A percentile compares a stretch with the other conserved stretches of the same genome.
Conservation (phyloP, 805 yeast species). For the Zygotorulaspora florentina region DNA sequence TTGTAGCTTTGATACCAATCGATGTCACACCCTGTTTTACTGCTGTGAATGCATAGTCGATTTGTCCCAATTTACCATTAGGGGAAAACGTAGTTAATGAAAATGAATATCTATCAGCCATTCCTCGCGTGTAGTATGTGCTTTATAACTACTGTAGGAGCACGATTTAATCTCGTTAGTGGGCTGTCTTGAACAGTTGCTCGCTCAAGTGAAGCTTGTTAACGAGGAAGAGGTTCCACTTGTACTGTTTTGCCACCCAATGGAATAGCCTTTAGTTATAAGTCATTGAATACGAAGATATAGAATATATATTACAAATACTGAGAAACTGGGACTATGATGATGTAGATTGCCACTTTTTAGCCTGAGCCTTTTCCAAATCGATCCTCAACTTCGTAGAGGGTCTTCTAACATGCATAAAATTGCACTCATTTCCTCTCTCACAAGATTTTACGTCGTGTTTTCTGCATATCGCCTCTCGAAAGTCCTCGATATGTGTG, state of each 20-base stretch:
- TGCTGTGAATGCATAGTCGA: constrained; percentile 95
- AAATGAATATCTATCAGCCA: constrained; percentile 98
- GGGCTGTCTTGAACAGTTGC: too few species aligned
- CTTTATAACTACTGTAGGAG: too few species aligned
- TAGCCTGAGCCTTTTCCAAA: constrained; percentile 42
- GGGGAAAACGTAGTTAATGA: constrained; percentile 98
- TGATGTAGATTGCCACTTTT: constrained; percentile 12
- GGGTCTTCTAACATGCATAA: constrained; percentile 72
- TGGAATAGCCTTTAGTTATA: too few species aligned
- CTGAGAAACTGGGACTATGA: too few species aligned
- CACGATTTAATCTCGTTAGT: too few species aligned
- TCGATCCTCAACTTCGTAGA: constrained; percentile 39
- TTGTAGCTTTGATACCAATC: constrained; percentile 88
- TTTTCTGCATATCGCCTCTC: constrained; percentile 72
- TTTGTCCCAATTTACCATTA: constrained; percentile 96
- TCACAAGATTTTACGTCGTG: constrained; percentile 60
- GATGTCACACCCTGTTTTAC: constrained; percentile 98
- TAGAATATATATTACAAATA: too few species aligned
- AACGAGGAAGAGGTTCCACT: too few species aligned
- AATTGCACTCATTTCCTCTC: constrained; percentile 83
- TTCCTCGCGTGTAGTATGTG: constrained; percentile 2
- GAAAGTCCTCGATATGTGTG: constrained; percentile 66
- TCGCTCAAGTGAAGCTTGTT: too few species aligned
- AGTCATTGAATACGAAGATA: too few species aligned
- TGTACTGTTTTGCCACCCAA: too few species aligned